Conservation (phyloP, 208 protist species). For the Leishmania martiniquensis region DNA sequence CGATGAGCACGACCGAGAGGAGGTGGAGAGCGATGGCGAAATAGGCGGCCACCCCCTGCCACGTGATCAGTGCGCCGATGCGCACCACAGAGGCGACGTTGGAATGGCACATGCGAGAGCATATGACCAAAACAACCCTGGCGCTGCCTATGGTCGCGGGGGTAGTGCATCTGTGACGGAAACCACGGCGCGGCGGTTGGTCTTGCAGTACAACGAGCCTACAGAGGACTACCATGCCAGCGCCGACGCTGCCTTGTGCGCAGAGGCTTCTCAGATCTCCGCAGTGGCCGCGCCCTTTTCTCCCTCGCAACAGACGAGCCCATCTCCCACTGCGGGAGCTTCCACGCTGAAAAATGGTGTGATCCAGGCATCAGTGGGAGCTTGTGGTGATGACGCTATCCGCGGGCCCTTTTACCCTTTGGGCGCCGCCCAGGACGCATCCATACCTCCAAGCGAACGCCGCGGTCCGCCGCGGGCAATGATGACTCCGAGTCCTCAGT, state of each 20-base stretch:
- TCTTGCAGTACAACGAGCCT: conserved; percentile 11
- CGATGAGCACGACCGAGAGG: not conserved
- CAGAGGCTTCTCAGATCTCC: not conserved
- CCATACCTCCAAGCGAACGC: not conserved
- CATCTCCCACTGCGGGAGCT: not conserved
- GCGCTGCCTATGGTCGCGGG: not conserved
- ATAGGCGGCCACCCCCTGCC: not conserved
- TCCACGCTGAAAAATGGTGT: not conserved
- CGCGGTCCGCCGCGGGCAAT: conserved; percentile 14
- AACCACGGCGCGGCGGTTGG: conserved; percentile 4
- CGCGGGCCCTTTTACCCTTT: not conserved
- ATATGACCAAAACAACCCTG: not conserved
- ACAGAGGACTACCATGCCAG: not conserved
- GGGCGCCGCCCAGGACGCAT: not conserved
- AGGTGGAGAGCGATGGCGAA: not conserved
- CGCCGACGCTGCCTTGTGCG: not conserved
- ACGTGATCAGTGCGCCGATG: not conserved
- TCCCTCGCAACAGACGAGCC: not conserved
- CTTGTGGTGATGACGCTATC: not conserved
- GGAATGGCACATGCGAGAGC: not conserved
- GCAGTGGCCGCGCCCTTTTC: not conserved
- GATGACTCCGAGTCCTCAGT: not conserved
- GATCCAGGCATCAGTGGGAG: not conserved
- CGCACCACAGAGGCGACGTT: not conserved
- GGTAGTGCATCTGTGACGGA: not conserved